Evolutionary conservation across 306 rosid species (phyloP).

Genomic region (Quercus robur): DNA sequence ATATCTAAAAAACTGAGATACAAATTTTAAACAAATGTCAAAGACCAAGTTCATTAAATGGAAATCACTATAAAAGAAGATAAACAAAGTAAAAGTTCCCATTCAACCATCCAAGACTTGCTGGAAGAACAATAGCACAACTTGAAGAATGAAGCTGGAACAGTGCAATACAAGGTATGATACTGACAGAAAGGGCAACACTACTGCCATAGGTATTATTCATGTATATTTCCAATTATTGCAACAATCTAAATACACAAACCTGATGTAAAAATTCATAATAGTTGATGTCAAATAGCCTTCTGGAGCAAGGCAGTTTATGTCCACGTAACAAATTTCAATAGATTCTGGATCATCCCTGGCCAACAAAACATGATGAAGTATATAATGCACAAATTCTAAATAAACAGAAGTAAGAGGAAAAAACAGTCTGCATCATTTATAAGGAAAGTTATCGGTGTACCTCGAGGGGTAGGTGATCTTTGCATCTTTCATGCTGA

Average conservation of each 20-base stretch:
- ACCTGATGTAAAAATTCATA: slow-evolving; percentile 94
- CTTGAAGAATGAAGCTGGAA: not conserved
- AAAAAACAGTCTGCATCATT: slow-evolving; percentile 9
- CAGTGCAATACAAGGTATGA: not conserved
- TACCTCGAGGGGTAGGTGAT: slow-evolving; percentile 94
- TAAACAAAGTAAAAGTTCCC: not conserved
- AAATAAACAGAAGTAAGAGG: slow-evolving; percentile 12
- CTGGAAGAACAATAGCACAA: not conserved
- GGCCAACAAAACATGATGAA: slow-evolving; percentile 34
- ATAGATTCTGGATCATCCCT: slow-evolving; percentile 86
- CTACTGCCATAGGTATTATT: not conserved
- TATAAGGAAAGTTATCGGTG: not conserved
- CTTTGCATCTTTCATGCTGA: slow-evolving; percentile 68
- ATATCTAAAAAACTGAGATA: not conserved
- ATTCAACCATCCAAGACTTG: not conserved
- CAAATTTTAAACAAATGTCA: not conserved
- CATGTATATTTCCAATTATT: not conserved
- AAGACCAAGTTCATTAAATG: not conserved
- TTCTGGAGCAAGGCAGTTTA: slow-evolving; percentile 75
- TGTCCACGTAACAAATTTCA: slow-evolving; percentile 66
- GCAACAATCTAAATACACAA: slow-evolving; percentile 16
- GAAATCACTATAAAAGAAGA: not conserved
- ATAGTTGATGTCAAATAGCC: slow-evolving; percentile 79
- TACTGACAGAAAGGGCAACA: no score
- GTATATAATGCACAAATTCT: slow-evolving; percentile 10